These are phyloP conservation scores for Globisporangium mamillatum DNA, from an alignment of 352 stramenopile species.

Conservation along the genomic window DNA sequence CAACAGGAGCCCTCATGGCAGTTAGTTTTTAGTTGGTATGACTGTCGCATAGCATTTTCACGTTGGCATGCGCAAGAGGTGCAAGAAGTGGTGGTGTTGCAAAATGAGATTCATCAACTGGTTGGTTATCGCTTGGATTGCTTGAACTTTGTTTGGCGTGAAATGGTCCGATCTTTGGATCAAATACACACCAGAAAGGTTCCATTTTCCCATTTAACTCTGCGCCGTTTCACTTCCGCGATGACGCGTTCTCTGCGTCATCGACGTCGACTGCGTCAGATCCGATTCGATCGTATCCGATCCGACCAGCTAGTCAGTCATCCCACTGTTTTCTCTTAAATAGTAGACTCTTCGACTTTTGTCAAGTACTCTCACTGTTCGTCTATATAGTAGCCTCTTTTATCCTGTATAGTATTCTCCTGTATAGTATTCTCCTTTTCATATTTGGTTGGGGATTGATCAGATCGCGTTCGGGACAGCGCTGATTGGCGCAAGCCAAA, in stretches of 20 bases:
- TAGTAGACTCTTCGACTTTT: not conserved
- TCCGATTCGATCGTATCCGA: not conserved
- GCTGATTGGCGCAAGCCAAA: slow-evolving; percentile 9
- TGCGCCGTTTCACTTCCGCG: not conserved
- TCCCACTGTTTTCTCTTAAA: not conserved
- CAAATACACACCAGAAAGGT: not conserved
- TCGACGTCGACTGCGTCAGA: not conserved
- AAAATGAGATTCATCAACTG: no score
- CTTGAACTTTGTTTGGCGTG: not conserved
- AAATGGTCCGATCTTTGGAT: not conserved
- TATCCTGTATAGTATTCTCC: not conserved
- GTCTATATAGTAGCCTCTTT: not conserved
- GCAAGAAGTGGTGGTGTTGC: no score
- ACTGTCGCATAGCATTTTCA: slow-evolving; percentile 1
- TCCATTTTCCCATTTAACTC: not conserved
- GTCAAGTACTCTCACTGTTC: not conserved
- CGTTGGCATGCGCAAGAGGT: not conserved
- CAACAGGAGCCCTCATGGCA: not conserved
- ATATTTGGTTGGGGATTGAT: not conserved
- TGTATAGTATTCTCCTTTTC: not conserved
- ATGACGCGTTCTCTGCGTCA: not conserved
- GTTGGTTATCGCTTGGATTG: not conserved
- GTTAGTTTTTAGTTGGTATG: not conserved
- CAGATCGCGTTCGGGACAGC: slow-evolving; percentile 7
- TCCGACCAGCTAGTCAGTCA: not conserved